These are phyloP conservation scores for Aotearoamyces nothofagi DNA, from an alignment of 2,329 filamentous ascomycete species.

Conservation along the genomic window DNA sequence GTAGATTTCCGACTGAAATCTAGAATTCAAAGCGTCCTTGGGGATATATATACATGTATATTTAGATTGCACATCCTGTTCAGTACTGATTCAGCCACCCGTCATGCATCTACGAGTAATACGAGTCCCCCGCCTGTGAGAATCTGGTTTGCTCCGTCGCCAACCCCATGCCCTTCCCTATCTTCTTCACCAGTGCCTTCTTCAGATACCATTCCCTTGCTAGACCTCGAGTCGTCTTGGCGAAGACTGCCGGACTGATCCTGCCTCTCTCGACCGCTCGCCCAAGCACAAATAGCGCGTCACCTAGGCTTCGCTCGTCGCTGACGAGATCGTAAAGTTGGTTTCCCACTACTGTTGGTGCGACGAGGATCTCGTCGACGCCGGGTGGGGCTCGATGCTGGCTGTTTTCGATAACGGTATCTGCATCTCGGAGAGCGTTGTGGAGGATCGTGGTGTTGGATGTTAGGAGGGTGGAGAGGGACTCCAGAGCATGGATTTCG, in stretches of 20 bases:
- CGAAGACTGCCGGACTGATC: conserved; percentile 57
- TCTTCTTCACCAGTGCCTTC: conserved; percentile 67
- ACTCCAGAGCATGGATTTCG: conserved; percentile 57
- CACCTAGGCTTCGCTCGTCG: conserved; percentile 74
- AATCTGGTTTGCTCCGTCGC: conserved; percentile 3
- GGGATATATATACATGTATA: no score
- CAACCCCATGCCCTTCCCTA: conserved; percentile 62
- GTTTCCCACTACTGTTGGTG: conserved; percentile 81
- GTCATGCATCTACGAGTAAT: no score
- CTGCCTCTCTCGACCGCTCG: conserved; percentile 59
- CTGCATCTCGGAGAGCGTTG: conserved; percentile 63
- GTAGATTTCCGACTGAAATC: no score
- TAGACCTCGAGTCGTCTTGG: conserved; percentile 59
- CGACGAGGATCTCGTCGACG: conserved; percentile 85
- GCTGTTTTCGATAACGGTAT: conserved; percentile 61
- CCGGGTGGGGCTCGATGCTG: conserved; percentile 52
- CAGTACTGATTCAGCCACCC: no score
- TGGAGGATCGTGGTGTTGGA: conserved; percentile 69
- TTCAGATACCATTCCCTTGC: conserved; percentile 73
- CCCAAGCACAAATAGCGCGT: conserved; percentile 73
- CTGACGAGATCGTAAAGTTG: conserved; percentile 83
- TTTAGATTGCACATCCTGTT: no score
- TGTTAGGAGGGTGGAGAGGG: conserved; percentile 54
- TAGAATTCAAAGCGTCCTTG: no score
- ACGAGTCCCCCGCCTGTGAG: no score